phyloP scores from a whole-genome alignment of 306 rosid genomes.

The Cicer bijugum region DNA sequence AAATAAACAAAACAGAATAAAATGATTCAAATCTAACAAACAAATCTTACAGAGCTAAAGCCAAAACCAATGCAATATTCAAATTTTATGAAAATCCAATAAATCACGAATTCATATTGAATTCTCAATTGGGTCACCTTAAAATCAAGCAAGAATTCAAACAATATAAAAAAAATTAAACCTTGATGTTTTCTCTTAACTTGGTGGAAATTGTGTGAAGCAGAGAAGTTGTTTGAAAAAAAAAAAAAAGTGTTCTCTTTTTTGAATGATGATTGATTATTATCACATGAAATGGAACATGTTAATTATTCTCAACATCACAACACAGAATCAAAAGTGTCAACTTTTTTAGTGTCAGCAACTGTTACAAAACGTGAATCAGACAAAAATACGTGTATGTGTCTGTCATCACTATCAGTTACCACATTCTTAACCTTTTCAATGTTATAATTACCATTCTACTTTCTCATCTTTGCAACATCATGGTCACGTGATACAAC shows the following conservation, averaged over 20 bases:
- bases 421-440: conserved; percentile 28
- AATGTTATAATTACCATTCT: background rate
- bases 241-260: too few species aligned
- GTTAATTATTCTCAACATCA: conserved; percentile 28
- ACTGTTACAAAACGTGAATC: conserved; percentile 22
- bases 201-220: conserved; percentile 42
- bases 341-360: conserved; percentile 42
- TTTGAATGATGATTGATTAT: too few species aligned
- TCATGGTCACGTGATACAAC: background rate
- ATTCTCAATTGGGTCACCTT: conserved; percentile 42
- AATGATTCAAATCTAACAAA: conserved; percentile 37
- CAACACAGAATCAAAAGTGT: conserved; percentile 7
- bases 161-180: conserved; percentile 1
- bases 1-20: conserved; percentile 16
- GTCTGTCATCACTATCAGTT: conserved; percentile 7
- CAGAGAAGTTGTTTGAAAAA: conserved; percentile 42
- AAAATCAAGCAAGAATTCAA: conserved; percentile 43
- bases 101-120: conserved; percentile 46
- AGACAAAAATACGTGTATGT: conserved; percentile 19
- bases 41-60: conserved; percentile 36
- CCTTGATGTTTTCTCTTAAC: conserved; percentile 33
- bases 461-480: background rate
- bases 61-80: conserved; percentile 37
- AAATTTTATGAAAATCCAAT: conserved; percentile 34
- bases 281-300: conserved; percentile 38